These are phyloP conservation scores for Mycena sp. DNA, from an alignment of 1,284 basidiomycete genomes.

Conservation along the genomic window DNA sequence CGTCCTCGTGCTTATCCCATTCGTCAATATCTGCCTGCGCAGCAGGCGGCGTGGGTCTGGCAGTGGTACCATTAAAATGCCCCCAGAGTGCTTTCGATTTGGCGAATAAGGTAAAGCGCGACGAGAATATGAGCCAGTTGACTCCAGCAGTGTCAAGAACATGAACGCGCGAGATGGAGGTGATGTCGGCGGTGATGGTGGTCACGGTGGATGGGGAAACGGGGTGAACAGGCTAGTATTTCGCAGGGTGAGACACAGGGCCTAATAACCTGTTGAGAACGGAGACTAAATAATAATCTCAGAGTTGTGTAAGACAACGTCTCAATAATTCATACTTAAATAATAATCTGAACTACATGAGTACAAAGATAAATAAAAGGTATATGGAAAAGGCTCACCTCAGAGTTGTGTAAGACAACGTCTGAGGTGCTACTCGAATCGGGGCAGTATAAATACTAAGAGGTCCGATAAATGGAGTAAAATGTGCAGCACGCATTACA, in stretches of 20 bases:
- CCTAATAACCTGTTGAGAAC: no score
- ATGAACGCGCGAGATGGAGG: slow-evolving; percentile 39
- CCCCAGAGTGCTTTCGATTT: slow-evolving; percentile 43
- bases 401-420: no score
- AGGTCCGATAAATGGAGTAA: no score
- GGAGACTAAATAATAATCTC: no score
- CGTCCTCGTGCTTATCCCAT: slow-evolving; percentile 15
- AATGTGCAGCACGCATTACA: no score
- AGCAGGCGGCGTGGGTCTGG: slow-evolving; percentile 16
- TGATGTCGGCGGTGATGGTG: slow-evolving; percentile 34
- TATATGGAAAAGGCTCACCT: no score
- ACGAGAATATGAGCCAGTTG: slow-evolving; percentile 46
- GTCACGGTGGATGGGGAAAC: slow-evolving; percentile 12
- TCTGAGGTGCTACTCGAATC: no score
- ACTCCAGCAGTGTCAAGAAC: slow-evolving; percentile 40
- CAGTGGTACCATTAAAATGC: slow-evolving; percentile 36
- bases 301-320: no score
- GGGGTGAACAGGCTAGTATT: neutral
- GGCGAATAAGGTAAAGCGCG: slow-evolving; percentile 40
- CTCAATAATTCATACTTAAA: no score
- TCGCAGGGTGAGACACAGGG: slow-evolving; percentile 4
- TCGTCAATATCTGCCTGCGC: slow-evolving; percentile 11
- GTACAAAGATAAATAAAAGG: no score
- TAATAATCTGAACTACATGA: no score
- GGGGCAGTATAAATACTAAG: no score